phyloP scores from a whole-genome alignment of 805 yeast species.

The Ogataea zsoltii region DNA sequence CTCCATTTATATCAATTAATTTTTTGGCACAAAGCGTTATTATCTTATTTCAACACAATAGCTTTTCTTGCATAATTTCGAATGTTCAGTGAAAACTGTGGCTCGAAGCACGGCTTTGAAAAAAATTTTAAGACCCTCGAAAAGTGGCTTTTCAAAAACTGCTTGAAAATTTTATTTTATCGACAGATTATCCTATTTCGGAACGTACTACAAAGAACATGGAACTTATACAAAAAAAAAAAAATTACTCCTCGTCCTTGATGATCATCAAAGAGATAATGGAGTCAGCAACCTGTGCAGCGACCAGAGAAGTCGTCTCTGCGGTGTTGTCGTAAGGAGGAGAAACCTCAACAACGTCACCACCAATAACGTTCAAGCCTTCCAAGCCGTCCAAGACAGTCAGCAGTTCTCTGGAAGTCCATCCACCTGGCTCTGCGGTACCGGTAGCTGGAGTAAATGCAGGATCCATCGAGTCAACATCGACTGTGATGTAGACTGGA shows the following conservation, averaged over 20 bases:
- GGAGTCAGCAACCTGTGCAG: constrained; percentile 61
- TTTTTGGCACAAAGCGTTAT: no score
- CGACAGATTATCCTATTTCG: neutral
- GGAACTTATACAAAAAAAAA: neutral
- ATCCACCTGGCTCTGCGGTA: constrained; percentile 76
- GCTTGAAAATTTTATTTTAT: neutral
- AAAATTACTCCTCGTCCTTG: constrained; percentile 3
- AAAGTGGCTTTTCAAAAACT: neutral
- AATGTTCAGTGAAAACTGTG: neutral
- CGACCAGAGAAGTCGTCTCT: constrained; percentile 63
- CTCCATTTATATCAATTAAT: no score
- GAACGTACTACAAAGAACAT: neutral
- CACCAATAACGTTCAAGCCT: constrained; percentile 64
- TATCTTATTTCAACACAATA: no score
- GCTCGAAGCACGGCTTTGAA: neutral
- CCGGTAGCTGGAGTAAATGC: constrained; percentile 74
- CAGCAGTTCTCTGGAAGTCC: constrained; percentile 58
- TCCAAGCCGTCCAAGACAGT: constrained; percentile 51
- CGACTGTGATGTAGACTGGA: constrained; percentile 44
- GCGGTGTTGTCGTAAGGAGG: constrained; percentile 64
- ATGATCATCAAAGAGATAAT: constrained; percentile 47
- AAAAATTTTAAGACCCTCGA: constrained; percentile 1
- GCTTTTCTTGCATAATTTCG: no score
- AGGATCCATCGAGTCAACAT: constrained; percentile 71
- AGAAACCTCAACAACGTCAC: constrained; percentile 69